These are phyloP conservation scores for Sporothrix protearum DNA, from an alignment of 2,329 filamentous ascomycete genomes.

Conservation along the genomic window DNA sequence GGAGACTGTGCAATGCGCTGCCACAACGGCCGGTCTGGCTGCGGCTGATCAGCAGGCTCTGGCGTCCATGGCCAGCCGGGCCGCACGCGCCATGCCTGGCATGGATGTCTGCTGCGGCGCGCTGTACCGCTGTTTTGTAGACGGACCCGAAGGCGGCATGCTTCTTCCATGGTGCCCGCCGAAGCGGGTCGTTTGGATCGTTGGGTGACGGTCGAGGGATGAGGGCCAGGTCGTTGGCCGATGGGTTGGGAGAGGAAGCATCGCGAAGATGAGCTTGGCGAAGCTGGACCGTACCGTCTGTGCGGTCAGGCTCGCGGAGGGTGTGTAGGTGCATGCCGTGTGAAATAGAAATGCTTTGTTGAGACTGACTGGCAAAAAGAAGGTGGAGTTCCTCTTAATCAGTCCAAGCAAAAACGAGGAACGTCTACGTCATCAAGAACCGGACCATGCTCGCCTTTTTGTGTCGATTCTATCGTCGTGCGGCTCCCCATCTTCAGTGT, in stretches of 20 bases:
- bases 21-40: slow-evolving; percentile 7
- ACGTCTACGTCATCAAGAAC: neutral
- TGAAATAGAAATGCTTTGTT: neutral
- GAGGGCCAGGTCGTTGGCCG: slow-evolving; percentile 35
- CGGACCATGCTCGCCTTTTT: neutral
- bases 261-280: slow-evolving; percentile 23
- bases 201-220: slow-evolving; percentile 42
- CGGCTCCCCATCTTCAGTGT: neutral
- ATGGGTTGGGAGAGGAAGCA: neutral
- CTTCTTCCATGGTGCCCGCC: slow-evolving; percentile 46
- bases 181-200: slow-evolving; percentile 48
- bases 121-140: slow-evolving; percentile 14
- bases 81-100: neutral
- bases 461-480: neutral
- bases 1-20: neutral
- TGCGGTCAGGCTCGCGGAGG: slow-evolving; percentile 33
- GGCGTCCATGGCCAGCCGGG: slow-evolving; percentile 9
- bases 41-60: neutral
- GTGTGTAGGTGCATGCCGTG: slow-evolving; percentile 28
- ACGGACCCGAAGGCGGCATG: slow-evolving; percentile 41
- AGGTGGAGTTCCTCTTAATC: no score
- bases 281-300: slow-evolving; percentile 48
- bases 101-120: slow-evolving; percentile 16
- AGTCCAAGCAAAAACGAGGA: neutral
- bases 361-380: no score